Percentiles rank a stretch among this genome's conserved stretches.
Evolutionary conservation across 2,329 filamentous ascomycete genomes (phyloP).

Genomic region (Aspergillus caelatus): DNA sequence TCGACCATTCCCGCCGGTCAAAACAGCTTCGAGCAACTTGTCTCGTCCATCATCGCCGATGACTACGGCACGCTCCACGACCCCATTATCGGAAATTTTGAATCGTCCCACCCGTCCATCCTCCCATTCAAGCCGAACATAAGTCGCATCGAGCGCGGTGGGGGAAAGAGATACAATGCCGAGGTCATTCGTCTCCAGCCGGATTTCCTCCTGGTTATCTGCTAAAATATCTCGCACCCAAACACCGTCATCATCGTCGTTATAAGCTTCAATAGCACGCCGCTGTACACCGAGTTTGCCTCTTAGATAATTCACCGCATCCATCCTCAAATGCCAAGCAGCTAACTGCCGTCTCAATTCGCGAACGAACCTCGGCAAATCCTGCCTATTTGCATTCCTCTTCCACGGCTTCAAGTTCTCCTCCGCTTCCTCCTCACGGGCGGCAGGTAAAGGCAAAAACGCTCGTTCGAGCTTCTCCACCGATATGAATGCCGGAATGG

Average conservation of each 20-base stretch:
- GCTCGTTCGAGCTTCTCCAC: slow-evolving; percentile 39
- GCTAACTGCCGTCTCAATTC: slow-evolving; percentile 45
- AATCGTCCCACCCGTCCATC: slow-evolving; percentile 49
- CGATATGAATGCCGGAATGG: slow-evolving; percentile 49
- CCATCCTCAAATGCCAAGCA: slow-evolving; percentile 45
- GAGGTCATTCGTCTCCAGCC: slow-evolving; percentile 23
- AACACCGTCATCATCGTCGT: slow-evolving; percentile 17
- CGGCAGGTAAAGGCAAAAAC: slow-evolving; percentile 30
- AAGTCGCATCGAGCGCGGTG: slow-evolving; percentile 43
- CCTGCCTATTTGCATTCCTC: slow-evolving; percentile 30
- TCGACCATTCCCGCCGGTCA: slow-evolving; percentile 38
- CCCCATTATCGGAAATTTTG: slow-evolving; percentile 44
- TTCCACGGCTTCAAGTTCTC: slow-evolving; percentile 24
- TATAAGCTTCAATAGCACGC: slow-evolving; percentile 13
- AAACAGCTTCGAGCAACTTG: slow-evolving; percentile 37
- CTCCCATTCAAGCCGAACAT: slow-evolving; percentile 48
- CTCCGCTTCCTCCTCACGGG: slow-evolving; percentile 17
- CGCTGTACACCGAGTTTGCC: slow-evolving; percentile 33
- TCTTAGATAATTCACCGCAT: slow-evolving; percentile 38
- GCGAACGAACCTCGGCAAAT: slow-evolving; percentile 40
- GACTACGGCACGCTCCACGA: slow-evolving; percentile 46
- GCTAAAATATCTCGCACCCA: slow-evolving; percentile 21
- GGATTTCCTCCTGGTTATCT: slow-evolving; percentile 15
- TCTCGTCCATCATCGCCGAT: slow-evolving; percentile 44
- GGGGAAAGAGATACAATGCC: slow-evolving; percentile 40